Evolutionary conservation across 2,329 filamentous ascomycete species (phyloP), one percentile per base, ranked within the genome.

Genomic region (Nigrograna mackinnonii): DNA sequence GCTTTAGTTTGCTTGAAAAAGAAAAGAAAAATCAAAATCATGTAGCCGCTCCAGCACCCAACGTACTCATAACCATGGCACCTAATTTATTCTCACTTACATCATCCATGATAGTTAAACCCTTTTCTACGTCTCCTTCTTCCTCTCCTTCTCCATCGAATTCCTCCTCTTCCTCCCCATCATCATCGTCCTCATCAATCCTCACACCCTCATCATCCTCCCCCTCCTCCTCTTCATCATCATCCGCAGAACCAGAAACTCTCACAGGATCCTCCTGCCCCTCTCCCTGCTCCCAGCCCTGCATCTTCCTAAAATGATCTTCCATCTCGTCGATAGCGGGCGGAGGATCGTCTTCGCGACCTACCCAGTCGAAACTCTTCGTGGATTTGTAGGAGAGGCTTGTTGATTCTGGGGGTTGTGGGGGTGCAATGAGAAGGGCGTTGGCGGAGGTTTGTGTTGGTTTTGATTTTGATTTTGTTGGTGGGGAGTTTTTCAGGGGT

Each of bases 231-330:
- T 28, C 24, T 28, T 11, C 24, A 28, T 28, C 14, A 11, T 11
- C 24, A 28, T 28, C 24, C 24, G 24, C 24, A 44, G 39, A 39
- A 34, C 22, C 35, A 41, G 44, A 45, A 6, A 39, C 22, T 31
- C 22, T 6, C 17, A 40, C 28, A 7, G 26, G 37, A 22, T 40
- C 37, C 21, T 40, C 28, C 26, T 43, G 40, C 17, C 40, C 33
- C 14, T 31, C 35, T 5, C 18, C 40, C 19, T 43, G 24, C 18
- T 37, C 22, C 40, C 34, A 43, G n/a, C 24, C n/a, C 22, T 17
- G 13, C 35, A 28, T 43, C 34, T 19, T 41, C 12, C 22, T 41
- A 12, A 28, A 28, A 9, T 13, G 11, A 3, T 11, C 31, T 13
- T 3, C 31, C 9, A 9, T 17, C 2, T 33, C 34, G 19, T 22